These are phyloP conservation scores for Datisca glomerata DNA, from an alignment of 306 rosid species.

Conservation along the genomic window DNA sequence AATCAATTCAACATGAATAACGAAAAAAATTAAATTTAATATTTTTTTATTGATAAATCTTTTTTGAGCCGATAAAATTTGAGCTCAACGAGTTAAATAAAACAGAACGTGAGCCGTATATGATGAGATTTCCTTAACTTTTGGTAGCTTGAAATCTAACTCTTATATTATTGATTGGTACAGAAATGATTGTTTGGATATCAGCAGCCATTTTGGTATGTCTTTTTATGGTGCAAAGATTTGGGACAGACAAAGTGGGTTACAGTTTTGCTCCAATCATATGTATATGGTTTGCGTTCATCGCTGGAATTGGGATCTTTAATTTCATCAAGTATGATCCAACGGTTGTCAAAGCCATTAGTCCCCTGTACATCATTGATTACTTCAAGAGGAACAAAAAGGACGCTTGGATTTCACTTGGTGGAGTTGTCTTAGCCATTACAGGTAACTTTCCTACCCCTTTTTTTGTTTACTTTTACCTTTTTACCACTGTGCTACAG, in stretches of 20 bases:
- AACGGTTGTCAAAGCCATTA: slow-evolving; percentile 8
- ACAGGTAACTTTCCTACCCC: slow-evolving; percentile 3
- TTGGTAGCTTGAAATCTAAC: neutral
- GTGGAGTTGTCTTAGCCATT: slow-evolving; percentile 9
- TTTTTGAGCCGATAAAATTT: too few species aligned
- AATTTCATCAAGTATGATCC: slow-evolving; percentile 20
- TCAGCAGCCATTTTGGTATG: slow-evolving; percentile 18
- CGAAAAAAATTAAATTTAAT: too few species aligned
- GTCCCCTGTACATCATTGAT: slow-evolving; percentile 8
- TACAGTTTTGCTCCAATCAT: slow-evolving; percentile 26
- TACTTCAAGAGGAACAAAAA: slow-evolving; percentile 8
- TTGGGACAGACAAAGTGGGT: slow-evolving; percentile 35
- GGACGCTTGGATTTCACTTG: slow-evolving; percentile 22
- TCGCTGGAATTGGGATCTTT: slow-evolving; percentile 18
- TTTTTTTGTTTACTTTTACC: neutral
- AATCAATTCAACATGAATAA: too few species aligned
- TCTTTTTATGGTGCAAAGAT: slow-evolving; percentile 24
- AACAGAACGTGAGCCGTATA: too few species aligned
- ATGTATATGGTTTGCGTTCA: slow-evolving; percentile 18
- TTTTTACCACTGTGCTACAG: neutral
- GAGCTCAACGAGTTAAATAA: too few species aligned
- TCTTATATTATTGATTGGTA: neutral
- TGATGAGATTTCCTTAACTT: neutral
- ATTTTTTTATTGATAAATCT: too few species aligned
- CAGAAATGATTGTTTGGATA: slow-evolving; percentile 22